phyloP scores from a whole-genome alignment of 208 protist species.

The Balamuthia mandrillaris region DNA sequence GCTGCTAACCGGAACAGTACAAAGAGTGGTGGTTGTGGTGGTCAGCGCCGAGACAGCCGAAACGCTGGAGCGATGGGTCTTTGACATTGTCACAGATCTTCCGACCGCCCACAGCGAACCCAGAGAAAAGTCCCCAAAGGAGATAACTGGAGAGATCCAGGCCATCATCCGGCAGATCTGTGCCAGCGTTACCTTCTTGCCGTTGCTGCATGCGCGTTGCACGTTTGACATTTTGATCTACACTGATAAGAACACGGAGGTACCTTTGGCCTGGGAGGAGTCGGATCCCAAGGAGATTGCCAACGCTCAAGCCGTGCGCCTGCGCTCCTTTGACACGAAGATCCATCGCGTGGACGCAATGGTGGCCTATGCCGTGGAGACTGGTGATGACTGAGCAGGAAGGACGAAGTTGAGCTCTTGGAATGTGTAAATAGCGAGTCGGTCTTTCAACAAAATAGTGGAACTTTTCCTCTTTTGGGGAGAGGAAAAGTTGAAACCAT shows the following conservation, averaged over 20 bases:
- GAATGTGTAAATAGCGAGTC: not conserved
- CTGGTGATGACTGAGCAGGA: not conserved
- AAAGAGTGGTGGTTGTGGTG: slow-evolving; percentile 92
- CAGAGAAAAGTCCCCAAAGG: slow-evolving; percentile 73
- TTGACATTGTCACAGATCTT: slow-evolving; percentile 83
- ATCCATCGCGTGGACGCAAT: slow-evolving; percentile 39
- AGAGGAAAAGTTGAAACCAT: not conserved
- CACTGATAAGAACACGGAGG: slow-evolving; percentile 74
- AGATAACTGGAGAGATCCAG: slow-evolving; percentile 89
- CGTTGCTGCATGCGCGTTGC: slow-evolving; percentile 79
- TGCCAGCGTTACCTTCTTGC: slow-evolving; percentile 91
- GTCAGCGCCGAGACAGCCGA: slow-evolving; percentile 66
- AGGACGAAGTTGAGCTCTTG: not conserved
- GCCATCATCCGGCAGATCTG: slow-evolving; percentile 95
- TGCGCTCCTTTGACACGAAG: slow-evolving; percentile 84
- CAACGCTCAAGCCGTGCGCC: slow-evolving; percentile 84
- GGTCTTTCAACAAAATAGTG: not conserved
- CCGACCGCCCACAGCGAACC: not conserved
- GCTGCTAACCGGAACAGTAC: slow-evolving; percentile 81
- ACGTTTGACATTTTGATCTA: slow-evolving; percentile 91
- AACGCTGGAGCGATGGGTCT: slow-evolving; percentile 92
- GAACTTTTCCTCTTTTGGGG: not conserved
- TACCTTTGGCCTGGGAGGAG: slow-evolving; percentile 90
- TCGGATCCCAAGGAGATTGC: slow-evolving; percentile 89
- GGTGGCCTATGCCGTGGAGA: slow-evolving; percentile 32